Evolutionary conservation across 192 early-diverging fungal genomes (phyloP), one percentile per base, ranked within the genome.

Genomic region (Coemansia sp.): DNA sequence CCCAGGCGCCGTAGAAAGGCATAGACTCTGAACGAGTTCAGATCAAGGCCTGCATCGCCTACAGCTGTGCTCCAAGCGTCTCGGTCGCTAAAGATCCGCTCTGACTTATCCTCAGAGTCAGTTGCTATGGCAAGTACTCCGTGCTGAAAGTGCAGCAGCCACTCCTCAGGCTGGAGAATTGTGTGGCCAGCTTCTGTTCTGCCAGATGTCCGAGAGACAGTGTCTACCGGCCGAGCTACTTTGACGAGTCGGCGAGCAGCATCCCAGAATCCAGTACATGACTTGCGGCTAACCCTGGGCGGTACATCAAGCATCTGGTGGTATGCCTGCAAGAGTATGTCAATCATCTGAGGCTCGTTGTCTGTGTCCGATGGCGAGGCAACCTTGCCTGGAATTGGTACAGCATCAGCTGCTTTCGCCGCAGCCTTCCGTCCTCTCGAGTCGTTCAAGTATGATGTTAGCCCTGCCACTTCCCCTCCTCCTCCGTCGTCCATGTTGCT

Each of bases 81-180:
- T 8, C 9, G 17, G 10, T 26, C 13, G 19, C 44, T 46, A 23
- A 68, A 53, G 19, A 32, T 3, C 23, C 59, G 40, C 39, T 32
- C 66, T 37, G 32, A 38, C 17, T 62, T 64, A 26, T 52, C 39
- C 10, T 53, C 44, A 13, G 11, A 16, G 61, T 28, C 17, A 8
- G 4, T 55, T 33, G 33, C 35, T 61, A 49, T 59, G 17, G 28
- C 30, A 43, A 82, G 66, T 3, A 52, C 16, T 0, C 79, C 79
- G 9, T 75, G 74, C 75, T 82, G 74, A 28, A 42, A 50, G 39
- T 71, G 76, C 44, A 74, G 19, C 37, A 82, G 46, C 70, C 74
- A 82, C 39, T 82, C 79, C 19, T 82, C 79, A 4, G 74, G 74
- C 39, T 71, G 33, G 19, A 82, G 63, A 32, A 66, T 26, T 6